phyloP scores from a whole-genome alignment of 495 filamentous ascomycete species.

The Bombardia bombarda region DNA sequence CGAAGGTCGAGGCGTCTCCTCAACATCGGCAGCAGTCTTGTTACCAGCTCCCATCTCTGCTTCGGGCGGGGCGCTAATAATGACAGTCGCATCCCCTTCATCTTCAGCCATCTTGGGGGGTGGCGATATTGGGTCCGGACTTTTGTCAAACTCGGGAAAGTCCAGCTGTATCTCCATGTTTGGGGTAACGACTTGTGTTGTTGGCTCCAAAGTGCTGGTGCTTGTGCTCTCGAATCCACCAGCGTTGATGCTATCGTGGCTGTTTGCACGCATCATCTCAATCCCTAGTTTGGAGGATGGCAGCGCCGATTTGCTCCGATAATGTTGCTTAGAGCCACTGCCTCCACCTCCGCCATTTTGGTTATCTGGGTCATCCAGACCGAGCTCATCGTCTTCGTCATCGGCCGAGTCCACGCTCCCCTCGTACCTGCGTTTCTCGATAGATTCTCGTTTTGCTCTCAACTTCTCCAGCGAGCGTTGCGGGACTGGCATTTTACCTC shows the following conservation, averaged over 20 bases:
- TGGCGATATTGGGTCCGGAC: conserved; percentile 7
- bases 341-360: conserved; percentile 40
- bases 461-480: conserved; percentile 73
- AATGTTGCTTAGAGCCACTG: conserved; percentile 27
- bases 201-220: conserved; percentile 22
- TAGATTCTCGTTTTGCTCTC: conserved; percentile 63
- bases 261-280: conserved; percentile 95
- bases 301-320: conserved; percentile 30
- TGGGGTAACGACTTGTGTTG: conserved; percentile 34
- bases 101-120: conserved; percentile 6
- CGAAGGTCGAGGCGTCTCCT: conserved; percentile 24
- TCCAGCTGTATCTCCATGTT: conserved; percentile 20
- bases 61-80: conserved; percentile 20
- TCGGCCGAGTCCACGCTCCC: conserved; percentile 74
- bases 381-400: conserved; percentile 88
- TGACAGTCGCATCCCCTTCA: conserved; percentile 13
- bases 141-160: conserved; percentile 6
- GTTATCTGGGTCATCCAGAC: conserved; percentile 53
- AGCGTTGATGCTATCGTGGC: conserved; percentile 68
- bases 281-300: conserved; percentile 74
- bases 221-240: conserved; percentile 29
- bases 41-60: background rate
- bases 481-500: conserved; percentile 31
- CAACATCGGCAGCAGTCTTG: conserved; percentile 7
- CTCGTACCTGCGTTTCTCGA: conserved; percentile 68